Evolutionary conservation across 1,139 yeast species (phyloP), one percentile per base, ranked within the genome.

Genomic region (Petasospora fabianii): DNA sequence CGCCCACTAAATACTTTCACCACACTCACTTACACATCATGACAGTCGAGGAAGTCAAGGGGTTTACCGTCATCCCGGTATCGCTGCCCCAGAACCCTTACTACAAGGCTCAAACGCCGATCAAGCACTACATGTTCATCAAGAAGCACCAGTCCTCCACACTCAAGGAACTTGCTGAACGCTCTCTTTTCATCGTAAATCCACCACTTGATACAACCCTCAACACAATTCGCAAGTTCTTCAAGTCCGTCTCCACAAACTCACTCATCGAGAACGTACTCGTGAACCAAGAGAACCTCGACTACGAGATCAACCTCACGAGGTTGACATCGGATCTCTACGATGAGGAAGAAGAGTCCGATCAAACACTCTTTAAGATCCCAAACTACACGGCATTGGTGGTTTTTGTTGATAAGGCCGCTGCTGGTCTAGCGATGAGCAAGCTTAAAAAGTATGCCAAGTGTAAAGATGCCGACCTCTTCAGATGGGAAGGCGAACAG

Each of bases 341-440:
- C 55, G 61, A 68, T 20, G 43, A 58, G 5, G 59, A 59, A 1
- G 50, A 57, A 21, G 46, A 49, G 12, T 61, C 58, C 14, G 60
- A 60, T 27, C 61, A 65, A 40, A 65, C 57, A 48, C 54, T 47
- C 3, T 59, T 71, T 28, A 71, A 69, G 45, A 66, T 83, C 29
- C 95, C 94, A 31, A 76, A 77, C 52, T 80, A 83, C 46, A 79
- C 88, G 51, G 94, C 85, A 1, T 66, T 86, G 13, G 70, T 87
- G 24, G 77, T 78, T 20, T 80, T 90, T 55, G 75, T 88, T 4
- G 97, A 90, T 59, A 80, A 80, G 54, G 62, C 81, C 2, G 82
- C 94, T 19, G 71, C 82, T 33, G 77, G 74, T 46, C 67, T 88
- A 43, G 87, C 94, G 13, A 68, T 82, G 44, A 61, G 66, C 31